Percentiles rank a stretch among this genome's conserved stretches.
Conservation (phyloP, 495 filamentous ascomycete species). For the Annulohypoxylon bovei region DNA sequence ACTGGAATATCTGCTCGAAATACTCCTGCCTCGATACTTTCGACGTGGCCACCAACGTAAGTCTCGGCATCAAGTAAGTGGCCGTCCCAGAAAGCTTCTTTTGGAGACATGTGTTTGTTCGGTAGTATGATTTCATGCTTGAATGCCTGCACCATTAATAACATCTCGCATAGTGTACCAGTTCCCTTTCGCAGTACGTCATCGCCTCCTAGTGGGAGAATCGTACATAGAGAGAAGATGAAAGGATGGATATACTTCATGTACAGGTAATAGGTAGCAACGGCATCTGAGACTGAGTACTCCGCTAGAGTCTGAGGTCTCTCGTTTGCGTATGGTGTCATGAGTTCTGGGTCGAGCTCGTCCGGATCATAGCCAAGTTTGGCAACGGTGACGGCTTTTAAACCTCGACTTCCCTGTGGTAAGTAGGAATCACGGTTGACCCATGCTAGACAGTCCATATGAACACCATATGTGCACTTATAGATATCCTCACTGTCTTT, state of each 20-base stretch:
- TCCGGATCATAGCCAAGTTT: slow-evolving; percentile 99
- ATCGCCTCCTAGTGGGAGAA: slow-evolving; percentile 91
- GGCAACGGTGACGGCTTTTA: slow-evolving; percentile 97
- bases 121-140: slow-evolving; percentile 90
- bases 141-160: slow-evolving; percentile 98
- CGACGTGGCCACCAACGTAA: slow-evolving; percentile 97
- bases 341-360: slow-evolving; percentile 96
- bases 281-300: slow-evolving; percentile 98
- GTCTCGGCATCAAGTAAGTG: slow-evolving; percentile 96
- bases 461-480: slow-evolving; percentile 91
- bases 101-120: slow-evolving; percentile 93
- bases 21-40: slow-evolving; percentile 98
- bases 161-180: slow-evolving; percentile 97
- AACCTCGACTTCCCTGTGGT: slow-evolving; percentile 93
- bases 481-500: slow-evolving; percentile 97
- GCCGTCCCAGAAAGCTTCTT: slow-evolving; percentile 95
- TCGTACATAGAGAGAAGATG: slow-evolving; percentile 97
- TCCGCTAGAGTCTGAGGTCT: slow-evolving; percentile 93
- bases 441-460: slow-evolving; percentile 99
- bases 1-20: slow-evolving; percentile 96
- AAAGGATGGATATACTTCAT: slow-evolving; percentile 99
- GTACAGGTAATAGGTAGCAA: slow-evolving; percentile 98
- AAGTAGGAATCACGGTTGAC: slow-evolving; percentile 98
- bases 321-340: slow-evolving; percentile 94
- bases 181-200: slow-evolving; percentile 95